These are phyloP conservation scores for Blastobotrys americana DNA, from an alignment of 805 yeast species.

Conservation along the genomic window DNA sequence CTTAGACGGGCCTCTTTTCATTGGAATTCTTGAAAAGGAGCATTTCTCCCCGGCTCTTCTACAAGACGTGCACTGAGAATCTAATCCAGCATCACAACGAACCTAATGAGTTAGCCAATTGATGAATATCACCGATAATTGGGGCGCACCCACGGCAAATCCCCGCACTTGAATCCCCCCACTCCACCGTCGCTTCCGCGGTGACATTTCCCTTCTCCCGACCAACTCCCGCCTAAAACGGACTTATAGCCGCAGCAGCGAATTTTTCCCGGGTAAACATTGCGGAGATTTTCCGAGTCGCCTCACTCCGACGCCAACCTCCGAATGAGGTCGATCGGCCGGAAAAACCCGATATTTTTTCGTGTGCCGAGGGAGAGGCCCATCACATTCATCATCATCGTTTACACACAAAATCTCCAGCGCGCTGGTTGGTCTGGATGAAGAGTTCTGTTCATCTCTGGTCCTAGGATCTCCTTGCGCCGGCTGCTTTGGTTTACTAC, in stretches of 20 bases:
- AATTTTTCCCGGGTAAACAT: conserved; percentile 1
- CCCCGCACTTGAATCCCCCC: not conserved
- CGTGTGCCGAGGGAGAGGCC: conserved; percentile 1
- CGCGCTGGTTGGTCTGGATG: not conserved
- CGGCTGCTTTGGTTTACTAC: no score
- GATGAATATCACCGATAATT: no score
- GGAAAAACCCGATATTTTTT: not conserved
- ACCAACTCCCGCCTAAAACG: no score
- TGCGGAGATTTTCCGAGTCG: conserved; percentile 4
- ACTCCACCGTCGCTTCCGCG: not conserved
- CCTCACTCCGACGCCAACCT: no score
- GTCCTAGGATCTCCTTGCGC: no score
- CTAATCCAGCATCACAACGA: conserved; percentile 33
- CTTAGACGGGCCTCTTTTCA: conserved; percentile 58
- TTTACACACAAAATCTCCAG: not conserved
- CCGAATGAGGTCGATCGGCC: not conserved
- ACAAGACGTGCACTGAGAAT: conserved; percentile 43
- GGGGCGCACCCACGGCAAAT: no score
- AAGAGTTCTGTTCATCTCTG: no score
- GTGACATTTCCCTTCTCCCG: no score
- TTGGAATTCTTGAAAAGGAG: conserved; percentile 49
- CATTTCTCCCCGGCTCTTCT: conserved; percentile 44
- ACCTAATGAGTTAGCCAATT: conserved; percentile 30
- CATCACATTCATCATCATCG: not conserved
- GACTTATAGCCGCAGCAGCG: conserved; percentile 1